Conservation (phyloP, 345 rosid genomes). For the Hypericum perforatum region DNA sequence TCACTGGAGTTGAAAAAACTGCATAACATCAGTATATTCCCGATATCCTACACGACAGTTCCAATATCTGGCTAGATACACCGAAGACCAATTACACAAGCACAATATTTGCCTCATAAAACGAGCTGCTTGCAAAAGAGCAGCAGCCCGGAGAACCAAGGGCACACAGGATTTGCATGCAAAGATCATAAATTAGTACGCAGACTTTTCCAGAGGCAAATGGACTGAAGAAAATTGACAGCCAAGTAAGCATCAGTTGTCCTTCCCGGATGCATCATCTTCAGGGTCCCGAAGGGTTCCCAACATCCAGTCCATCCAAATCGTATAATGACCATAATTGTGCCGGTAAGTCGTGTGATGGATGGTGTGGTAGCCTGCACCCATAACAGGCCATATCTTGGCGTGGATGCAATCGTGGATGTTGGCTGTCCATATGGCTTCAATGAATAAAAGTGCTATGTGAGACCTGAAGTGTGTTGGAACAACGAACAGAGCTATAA, state of each 20-base stretch:
- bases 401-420: slow-evolving; percentile 89
- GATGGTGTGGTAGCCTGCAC: slow-evolving; percentile 95
- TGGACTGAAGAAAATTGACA: not conserved
- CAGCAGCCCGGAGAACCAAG: too few relatives aligned
- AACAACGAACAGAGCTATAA: slow-evolving; percentile 51
- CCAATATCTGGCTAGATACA: too few relatives aligned
- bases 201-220: slow-evolving; percentile 55
- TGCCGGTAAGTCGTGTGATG: slow-evolving; percentile 96
- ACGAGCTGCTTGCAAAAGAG: too few relatives aligned
- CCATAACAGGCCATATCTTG: slow-evolving; percentile 87
- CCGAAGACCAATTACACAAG: too few relatives aligned
- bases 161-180: slow-evolving; percentile 17
- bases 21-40: too few relatives aligned
- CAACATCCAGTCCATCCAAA: slow-evolving; percentile 99
- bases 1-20: too few relatives aligned
- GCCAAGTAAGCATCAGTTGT: slow-evolving; percentile 9
- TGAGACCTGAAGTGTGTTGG: slow-evolving; percentile 80
- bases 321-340: slow-evolving; percentile 90
- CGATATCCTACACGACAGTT: too few relatives aligned
- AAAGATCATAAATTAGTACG: slow-evolving; percentile 50
- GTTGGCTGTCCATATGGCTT: slow-evolving; percentile 85
- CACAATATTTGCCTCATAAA: too few relatives aligned
- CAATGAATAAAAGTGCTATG: slow-evolving; percentile 59
- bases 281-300: slow-evolving; percentile 73
- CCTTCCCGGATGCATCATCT: slow-evolving; percentile 36